Evolutionary conservation across 2,329 filamentous ascomycete genomes (phyloP).

Genomic region (Aspergillus piperis): DNA sequence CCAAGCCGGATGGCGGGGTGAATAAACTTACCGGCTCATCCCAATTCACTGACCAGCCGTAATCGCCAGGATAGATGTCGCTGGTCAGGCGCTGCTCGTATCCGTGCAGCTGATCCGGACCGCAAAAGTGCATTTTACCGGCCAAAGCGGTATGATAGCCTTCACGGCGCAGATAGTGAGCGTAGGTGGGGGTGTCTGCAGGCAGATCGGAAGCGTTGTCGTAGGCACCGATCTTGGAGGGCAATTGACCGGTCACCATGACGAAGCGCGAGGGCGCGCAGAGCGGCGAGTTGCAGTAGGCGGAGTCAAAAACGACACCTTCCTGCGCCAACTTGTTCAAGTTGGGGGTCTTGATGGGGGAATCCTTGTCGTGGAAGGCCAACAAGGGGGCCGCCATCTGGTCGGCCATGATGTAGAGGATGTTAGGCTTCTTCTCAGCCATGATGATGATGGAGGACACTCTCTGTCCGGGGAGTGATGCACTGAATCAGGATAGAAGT

Average conservation of each 20-base stretch:
- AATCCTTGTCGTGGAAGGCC: conserved; percentile 86
- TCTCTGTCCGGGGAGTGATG: background rate
- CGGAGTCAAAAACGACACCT: conserved; percentile 88
- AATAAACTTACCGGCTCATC: conserved; percentile 67
- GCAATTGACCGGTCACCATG: conserved; percentile 88
- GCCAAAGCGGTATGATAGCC: conserved; percentile 90
- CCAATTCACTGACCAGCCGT: conserved; percentile 95
- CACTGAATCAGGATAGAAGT: background rate
- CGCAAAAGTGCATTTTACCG: conserved; percentile 97
- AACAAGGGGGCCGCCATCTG: conserved; percentile 88
- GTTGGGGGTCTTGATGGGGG: conserved; percentile 89
- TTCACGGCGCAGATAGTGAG: conserved; percentile 80
- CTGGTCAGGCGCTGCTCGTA: conserved; percentile 92
- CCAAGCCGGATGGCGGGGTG: background rate
- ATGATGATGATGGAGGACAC: conserved; percentile 24
- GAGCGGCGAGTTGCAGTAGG: conserved; percentile 90
- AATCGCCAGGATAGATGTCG: conserved; percentile 93
- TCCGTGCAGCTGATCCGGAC: conserved; percentile 84
- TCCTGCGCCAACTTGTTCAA: conserved; percentile 78
- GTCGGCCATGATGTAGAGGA: conserved; percentile 95
- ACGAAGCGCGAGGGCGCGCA: conserved; percentile 92
- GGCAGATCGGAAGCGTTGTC: conserved; percentile 86
- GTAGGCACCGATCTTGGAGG: conserved; percentile 87
- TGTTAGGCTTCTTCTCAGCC: conserved; percentile 64
- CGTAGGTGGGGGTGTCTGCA: conserved; percentile 85